Percentiles rank a stretch among this genome's conserved stretches.
These are phyloP conservation scores for Adenanthera pavonina DNA, from an alignment of 306 rosid genomes.

Conservation along the genomic window DNA sequence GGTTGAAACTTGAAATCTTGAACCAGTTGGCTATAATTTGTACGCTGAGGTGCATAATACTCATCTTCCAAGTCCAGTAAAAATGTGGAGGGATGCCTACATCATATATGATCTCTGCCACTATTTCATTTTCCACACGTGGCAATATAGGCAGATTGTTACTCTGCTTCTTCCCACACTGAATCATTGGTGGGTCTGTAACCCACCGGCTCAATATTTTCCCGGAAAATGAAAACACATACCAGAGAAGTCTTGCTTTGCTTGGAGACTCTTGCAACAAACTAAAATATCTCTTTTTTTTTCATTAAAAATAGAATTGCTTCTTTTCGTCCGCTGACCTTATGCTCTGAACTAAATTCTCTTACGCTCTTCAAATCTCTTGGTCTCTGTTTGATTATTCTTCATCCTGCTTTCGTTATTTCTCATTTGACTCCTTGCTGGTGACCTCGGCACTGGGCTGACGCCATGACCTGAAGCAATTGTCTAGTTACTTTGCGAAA, in stretches of 20 bases:
- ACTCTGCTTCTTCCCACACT: not conserved
- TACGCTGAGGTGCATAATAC: not conserved
- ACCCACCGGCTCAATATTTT: not conserved
- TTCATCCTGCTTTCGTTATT: not conserved
- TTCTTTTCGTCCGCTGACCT: constrained; percentile 12
- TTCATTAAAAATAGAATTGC: no score
- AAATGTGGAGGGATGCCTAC: not conserved
- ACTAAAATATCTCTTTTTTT: not conserved
- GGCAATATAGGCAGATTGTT: not conserved
- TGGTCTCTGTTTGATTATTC: not conserved
- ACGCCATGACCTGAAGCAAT: constrained; percentile 29
- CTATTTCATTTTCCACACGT: not conserved
- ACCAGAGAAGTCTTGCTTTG: not conserved
- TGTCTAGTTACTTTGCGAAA: not conserved
- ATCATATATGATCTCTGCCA: not conserved
- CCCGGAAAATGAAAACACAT: constrained; percentile 32
- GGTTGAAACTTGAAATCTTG: no score
- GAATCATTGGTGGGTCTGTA: not conserved
- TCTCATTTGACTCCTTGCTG: not conserved
- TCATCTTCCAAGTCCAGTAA: not conserved
- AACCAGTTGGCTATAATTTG: not conserved
- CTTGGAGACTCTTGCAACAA: not conserved
- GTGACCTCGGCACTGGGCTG: not conserved
- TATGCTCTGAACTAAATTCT: not conserved
- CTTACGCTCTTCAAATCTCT: not conserved